phyloP scores from a whole-genome alignment of 2,329 filamentous ascomycete genomes.

The Pestalotiopsis sp. region DNA sequence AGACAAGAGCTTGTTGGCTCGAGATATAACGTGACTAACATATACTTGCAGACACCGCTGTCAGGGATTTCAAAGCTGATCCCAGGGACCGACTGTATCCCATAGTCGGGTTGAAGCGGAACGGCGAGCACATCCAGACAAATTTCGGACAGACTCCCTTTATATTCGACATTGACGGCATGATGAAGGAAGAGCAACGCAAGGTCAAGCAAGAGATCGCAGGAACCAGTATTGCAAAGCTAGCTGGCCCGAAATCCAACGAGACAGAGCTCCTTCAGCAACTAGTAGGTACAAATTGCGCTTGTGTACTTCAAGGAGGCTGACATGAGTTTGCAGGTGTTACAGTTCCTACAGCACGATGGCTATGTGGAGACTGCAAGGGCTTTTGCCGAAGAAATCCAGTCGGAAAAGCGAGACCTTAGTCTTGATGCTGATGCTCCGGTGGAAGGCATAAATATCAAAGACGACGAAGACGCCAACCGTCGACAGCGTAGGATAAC shows the following conservation, averaged over 20 bases:
- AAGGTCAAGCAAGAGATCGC: constrained; percentile 63
- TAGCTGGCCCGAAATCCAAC: constrained; percentile 63
- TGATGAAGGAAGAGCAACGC: constrained; percentile 76
- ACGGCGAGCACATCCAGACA: constrained; percentile 61
- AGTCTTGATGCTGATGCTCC: constrained; percentile 56
- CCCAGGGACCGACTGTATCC: constrained; percentile 55
- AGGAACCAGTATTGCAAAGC: constrained; percentile 55
- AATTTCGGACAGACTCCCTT: constrained; percentile 79
- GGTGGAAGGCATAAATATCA: constrained; percentile 65
- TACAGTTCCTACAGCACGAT: constrained; percentile 92
- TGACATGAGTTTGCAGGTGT: constrained; percentile 43
- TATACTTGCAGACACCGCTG: constrained; percentile 64
- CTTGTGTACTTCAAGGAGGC: constrained; percentile 1
- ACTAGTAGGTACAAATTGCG: constrained; percentile 54
- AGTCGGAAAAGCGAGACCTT: constrained; percentile 72
- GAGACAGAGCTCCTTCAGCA: constrained; percentile 83
- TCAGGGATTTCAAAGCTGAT: constrained; percentile 66
- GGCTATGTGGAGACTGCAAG: constrained; percentile 92
- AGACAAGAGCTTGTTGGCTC: background rate
- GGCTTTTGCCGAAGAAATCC: constrained; percentile 83
- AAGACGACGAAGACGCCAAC: constrained; percentile 83
- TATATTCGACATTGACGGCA: constrained; percentile 85
- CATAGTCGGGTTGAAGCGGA: constrained; percentile 66
- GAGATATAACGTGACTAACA: background rate
- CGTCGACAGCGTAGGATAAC: constrained; percentile 77